Percentiles rank a stretch among this genome's conserved stretches.
These are phyloP conservation scores for Colletotrichum limetticola DNA, from an alignment of 2,329 filamentous ascomycete species.

Conservation along the genomic window DNA sequence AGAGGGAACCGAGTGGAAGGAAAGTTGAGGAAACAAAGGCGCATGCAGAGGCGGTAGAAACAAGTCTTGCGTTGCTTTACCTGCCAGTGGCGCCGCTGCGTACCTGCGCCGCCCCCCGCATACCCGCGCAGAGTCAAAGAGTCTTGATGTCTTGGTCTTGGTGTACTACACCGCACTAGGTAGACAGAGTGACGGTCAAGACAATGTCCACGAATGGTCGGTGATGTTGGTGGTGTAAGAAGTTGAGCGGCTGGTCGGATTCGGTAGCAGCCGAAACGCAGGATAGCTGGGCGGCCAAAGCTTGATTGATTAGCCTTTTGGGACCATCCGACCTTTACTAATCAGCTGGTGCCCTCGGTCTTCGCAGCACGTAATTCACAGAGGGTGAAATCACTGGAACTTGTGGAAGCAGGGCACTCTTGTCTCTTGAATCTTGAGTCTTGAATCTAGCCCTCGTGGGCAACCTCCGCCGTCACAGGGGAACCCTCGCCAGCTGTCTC, in stretches of 20 bases:
- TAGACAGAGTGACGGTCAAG: no score
- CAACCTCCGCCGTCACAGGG: not conserved
- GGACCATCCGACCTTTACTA: not conserved
- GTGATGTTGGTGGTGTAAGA: not conserved
- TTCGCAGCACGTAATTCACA: not conserved
- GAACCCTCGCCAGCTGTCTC: not conserved
- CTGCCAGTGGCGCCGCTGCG: not conserved
- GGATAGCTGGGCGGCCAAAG: constrained; percentile 19
- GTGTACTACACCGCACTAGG: not conserved
- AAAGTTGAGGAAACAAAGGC: not conserved
- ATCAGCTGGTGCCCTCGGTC: not conserved
- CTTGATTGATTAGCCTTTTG: constrained; percentile 6
- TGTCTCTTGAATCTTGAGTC: no score
- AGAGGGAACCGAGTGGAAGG: not conserved
- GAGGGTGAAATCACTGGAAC: no score
- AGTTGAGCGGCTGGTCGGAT: constrained; percentile 10
- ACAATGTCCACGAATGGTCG: no score
- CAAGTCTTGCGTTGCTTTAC: not conserved
- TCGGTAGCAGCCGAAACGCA: constrained; percentile 31
- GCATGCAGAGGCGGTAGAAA: constrained; percentile 4
- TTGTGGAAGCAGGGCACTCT: no score
- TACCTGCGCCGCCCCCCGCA: not conserved
- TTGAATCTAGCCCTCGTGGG: not conserved
- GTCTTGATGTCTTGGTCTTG: not conserved
- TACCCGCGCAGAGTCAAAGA: not conserved